A percentile compares a stretch with the other conserved stretches of the same genome.
These are phyloP conservation scores for Malus fusca DNA, from an alignment of 306 rosid genomes.

Conservation along the genomic window DNA sequence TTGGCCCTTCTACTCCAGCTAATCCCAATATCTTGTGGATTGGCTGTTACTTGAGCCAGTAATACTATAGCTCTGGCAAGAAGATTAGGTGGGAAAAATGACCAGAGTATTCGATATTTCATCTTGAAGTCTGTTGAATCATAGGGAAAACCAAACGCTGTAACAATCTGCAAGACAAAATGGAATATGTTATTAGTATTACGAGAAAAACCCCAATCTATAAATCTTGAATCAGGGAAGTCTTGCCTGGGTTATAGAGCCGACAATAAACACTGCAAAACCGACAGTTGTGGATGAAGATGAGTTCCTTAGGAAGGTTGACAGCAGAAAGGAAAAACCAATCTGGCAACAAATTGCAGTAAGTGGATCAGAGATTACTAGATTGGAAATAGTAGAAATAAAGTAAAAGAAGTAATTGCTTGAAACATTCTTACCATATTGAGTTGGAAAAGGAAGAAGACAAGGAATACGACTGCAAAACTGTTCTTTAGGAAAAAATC, in stretches of 20 bases:
- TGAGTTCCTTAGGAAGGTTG: conserved; percentile 74
- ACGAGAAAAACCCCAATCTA: background rate
- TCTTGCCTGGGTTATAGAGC: conserved; percentile 75
- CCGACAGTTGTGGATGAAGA: conserved; percentile 75
- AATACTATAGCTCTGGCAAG: conserved; percentile 54
- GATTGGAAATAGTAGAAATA: background rate
- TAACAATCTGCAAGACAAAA: conserved; percentile 42
- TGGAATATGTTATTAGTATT: conserved; percentile 16
- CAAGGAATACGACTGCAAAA: conserved; percentile 43
- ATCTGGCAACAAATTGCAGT: conserved; percentile 37
- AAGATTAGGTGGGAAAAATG: conserved; percentile 84
- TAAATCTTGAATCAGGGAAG: conserved; percentile 17
- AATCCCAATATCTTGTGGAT: conserved; percentile 48
- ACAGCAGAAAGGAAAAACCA: conserved; percentile 76
- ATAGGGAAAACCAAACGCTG: conserved; percentile 50
- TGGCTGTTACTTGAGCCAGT: conserved; percentile 52
- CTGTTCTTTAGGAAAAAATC: conserved; percentile 68
- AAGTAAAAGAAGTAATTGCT: background rate
- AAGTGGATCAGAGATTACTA: background rate
- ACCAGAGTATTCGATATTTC: conserved; percentile 36
- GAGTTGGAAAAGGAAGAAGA: conserved; percentile 85
- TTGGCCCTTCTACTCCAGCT: conserved; percentile 67
- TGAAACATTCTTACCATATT: conserved; percentile 56
- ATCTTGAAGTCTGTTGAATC: background rate
- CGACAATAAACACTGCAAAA: conserved; percentile 56